Evolutionary conservation across 2,329 filamentous ascomycete genomes (phyloP).

Genomic region (Neoascochyta sp.): DNA sequence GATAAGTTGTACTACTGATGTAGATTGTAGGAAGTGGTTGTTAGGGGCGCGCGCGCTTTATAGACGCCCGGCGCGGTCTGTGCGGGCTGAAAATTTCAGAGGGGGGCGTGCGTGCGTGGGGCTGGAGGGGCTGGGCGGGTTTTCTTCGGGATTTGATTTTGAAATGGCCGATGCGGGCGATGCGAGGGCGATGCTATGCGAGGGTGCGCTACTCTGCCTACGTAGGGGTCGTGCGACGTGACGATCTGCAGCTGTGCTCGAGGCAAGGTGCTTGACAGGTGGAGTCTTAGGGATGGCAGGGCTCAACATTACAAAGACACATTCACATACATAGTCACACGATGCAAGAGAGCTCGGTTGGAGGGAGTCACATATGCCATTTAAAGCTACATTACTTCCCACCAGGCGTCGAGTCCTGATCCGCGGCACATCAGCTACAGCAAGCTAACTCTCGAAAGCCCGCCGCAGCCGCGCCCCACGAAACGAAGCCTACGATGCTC

Average conservation of each 20-base stretch:
- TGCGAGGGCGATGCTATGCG: too few species aligned
- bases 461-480: constrained; percentile 12
- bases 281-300: too few species aligned
- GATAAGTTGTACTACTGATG: constrained; percentile 38
- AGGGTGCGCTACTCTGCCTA: too few species aligned
- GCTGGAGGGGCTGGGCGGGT: neutral
- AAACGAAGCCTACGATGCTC: constrained; percentile 23
- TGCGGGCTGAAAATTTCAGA: neutral
- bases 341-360: constrained; percentile 1
- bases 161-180: too few species aligned
- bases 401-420: constrained; percentile 14
- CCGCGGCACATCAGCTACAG: constrained; percentile 15
- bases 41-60: constrained; percentile 1
- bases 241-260: too few species aligned
- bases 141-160: neutral
- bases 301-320: too few species aligned
- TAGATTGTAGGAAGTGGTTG: constrained; percentile 14
- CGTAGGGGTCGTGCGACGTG: too few species aligned
- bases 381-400: constrained; percentile 32
- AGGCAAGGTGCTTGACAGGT: too few species aligned
- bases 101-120: neutral
- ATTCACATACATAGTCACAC: too few species aligned
- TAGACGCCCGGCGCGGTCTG: neutral
- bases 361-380: constrained; percentile 9
- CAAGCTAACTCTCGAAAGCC: constrained; percentile 16